A percentile compares a stretch with the other conserved stretches of the same genome.
These are phyloP conservation scores for Pseudevernia furfuracea DNA, from an alignment of 495 filamentous ascomycete genomes.

Conservation along the genomic window DNA sequence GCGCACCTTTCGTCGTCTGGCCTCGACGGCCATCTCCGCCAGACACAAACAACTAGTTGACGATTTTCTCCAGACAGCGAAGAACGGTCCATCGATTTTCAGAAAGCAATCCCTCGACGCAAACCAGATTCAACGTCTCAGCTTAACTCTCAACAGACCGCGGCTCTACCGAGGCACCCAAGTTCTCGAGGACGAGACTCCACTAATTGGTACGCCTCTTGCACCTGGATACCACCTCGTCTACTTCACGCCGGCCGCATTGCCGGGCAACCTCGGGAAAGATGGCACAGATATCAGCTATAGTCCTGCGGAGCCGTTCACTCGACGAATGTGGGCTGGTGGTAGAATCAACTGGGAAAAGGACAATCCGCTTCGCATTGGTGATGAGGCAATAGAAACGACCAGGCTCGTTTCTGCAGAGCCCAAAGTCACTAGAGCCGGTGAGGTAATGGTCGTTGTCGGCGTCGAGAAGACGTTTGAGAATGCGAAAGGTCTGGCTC, in stretches of 20 bases:
- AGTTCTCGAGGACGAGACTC: slow-evolving; percentile 30
- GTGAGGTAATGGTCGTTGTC: slow-evolving; percentile 58
- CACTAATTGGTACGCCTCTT: slow-evolving; percentile 38
- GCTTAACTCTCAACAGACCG: slow-evolving; percentile 45
- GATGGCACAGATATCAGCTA: slow-evolving; percentile 71
- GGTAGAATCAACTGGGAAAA: slow-evolving; percentile 37
- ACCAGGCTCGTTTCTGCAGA: slow-evolving; percentile 46
- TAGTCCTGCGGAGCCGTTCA: slow-evolving; percentile 55
- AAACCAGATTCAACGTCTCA: slow-evolving; percentile 52
- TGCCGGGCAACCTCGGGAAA: slow-evolving; percentile 45
- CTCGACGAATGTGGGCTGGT: slow-evolving; percentile 73
- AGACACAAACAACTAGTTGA: background rate
- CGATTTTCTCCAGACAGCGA: background rate
- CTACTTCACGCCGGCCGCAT: slow-evolving; percentile 59
- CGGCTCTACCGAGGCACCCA: slow-evolving; percentile 31
- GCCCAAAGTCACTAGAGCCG: slow-evolving; percentile 46
- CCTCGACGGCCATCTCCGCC: background rate
- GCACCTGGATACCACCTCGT: slow-evolving; percentile 64
- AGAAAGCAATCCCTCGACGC: slow-evolving; percentile 46
- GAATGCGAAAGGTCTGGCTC: slow-evolving; percentile 42
- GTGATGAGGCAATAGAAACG: slow-evolving; percentile 49
- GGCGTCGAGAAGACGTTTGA: slow-evolving; percentile 54
- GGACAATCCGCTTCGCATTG: slow-evolving; percentile 41
- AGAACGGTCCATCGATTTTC: slow-evolving; percentile 28
- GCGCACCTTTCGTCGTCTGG: background rate